Evolutionary conservation across 108 stramenopile species (phyloP).

Genomic region (Nitzschia putrida): DNA sequence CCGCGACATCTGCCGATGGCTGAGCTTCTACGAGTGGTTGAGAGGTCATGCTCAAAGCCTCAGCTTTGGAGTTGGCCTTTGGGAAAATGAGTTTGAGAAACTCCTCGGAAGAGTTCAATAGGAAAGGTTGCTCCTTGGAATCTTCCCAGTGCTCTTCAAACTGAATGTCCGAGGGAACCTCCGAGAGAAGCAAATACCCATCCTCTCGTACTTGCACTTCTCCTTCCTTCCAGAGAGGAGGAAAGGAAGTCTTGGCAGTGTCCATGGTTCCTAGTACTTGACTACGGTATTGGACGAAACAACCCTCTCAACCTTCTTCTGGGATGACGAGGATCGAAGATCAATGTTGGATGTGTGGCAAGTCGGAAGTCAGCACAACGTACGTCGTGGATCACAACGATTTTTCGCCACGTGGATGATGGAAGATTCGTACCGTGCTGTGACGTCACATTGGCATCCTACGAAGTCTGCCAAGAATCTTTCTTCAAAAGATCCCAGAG

Average conservation of each 20-base stretch:
- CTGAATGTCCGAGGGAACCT: background rate
- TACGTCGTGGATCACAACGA: too few species aligned
- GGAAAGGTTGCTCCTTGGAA: slow-evolving; percentile 7
- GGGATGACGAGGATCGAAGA: too few species aligned
- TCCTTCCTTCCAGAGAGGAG: slow-evolving; percentile 23
- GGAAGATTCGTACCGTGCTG: too few species aligned
- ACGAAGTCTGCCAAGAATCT: too few species aligned
- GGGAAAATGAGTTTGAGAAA: slow-evolving; percentile 9
- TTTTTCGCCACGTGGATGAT: too few species aligned
- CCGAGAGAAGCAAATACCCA: slow-evolving; percentile 17
- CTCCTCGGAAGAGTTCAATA: slow-evolving; percentile 8
- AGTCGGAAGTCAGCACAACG: too few species aligned
- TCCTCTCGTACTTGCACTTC: slow-evolving; percentile 22
- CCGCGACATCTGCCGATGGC: background rate
- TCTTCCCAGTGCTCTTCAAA: background rate
- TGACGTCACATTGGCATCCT: too few species aligned
- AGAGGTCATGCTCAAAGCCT: background rate
- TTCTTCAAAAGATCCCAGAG: too few species aligned
- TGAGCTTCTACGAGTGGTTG: background rate
- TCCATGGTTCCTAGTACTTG: background rate
- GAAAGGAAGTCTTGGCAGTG: background rate
- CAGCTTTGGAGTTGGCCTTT: background rate
- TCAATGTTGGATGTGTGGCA: too few species aligned
- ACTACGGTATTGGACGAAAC: background rate
- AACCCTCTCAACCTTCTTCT: too few species aligned